Evolutionary conservation across 2,329 filamentous ascomycete genomes (phyloP), one percentile per base, ranked within the genome.

Genomic region (Akanthomyces dipterigenus): DNA sequence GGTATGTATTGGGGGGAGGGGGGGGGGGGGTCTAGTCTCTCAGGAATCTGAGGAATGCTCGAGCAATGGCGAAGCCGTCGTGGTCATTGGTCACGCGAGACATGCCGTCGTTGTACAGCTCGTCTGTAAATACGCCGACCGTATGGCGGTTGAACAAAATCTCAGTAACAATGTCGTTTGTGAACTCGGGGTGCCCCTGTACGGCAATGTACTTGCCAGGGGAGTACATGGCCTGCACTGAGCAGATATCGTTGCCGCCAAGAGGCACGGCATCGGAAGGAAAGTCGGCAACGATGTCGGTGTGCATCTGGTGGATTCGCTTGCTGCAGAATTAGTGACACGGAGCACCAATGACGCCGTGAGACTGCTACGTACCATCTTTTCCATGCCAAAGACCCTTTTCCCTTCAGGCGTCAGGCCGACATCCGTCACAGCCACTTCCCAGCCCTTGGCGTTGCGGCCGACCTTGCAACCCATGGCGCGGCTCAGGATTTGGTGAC

Each of bases 121-220:
- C 84, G 61, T 93, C 85, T 60, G 80, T 75, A 65, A 96, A 89
- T 24, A 95, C 79, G 1, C 90, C 90, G 53, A 77, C 77, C 31
- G 79, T 77, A 69, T 89, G 84, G 61, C 92, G 81, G 63, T 81
- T 76, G 63, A 82, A 79, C 60, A 93, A 74, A 42, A 96, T 75
- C 71, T 91, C 87, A 20, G 76, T 78, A 67, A 92, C 83, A 65
- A 96, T 92, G 18, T 85, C 81, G 63, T 81, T 79, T 4, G 81
- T 89, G 71, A 93, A 95, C 73, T 96, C 92, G 0, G 91, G 92
- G 72, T 96, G 91, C 6, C 91, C 91, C 76, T 96, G 91, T 1
- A 96, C 84, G 0, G 90, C 87, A 63, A 96, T 87, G 63, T 90
- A 78, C 40, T 81, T 81, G 46, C 81, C 78, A 9, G 86, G 83